Conservation (phyloP, 257 asterid species). For the Euphrasia confusa region DNA sequence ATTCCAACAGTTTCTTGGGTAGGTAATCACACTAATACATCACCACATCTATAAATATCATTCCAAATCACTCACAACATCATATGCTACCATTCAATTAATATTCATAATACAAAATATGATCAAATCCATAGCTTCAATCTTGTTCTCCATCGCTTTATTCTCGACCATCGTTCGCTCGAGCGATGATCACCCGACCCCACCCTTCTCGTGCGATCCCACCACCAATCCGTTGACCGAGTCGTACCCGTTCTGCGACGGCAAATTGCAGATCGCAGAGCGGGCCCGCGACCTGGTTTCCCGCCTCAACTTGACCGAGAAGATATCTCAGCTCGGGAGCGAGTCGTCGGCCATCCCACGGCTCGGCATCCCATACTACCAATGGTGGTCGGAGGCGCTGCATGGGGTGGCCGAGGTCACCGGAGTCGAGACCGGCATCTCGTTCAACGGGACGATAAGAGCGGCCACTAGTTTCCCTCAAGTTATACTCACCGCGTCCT, state of each 20-base stretch:
- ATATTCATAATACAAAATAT: conserved; percentile 6
- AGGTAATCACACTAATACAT: too few species aligned
- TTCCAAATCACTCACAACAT: neutral
- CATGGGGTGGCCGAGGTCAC: conserved; percentile 45
- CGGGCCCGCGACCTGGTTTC: conserved; percentile 39
- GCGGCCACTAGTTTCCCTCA: conserved; percentile 66
- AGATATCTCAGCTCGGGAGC: conserved; percentile 46
- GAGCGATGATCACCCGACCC: conserved; percentile 22
- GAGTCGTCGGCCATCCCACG: conserved; percentile 43
- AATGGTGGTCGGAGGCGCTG: conserved; percentile 68
- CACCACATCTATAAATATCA: too few species aligned
- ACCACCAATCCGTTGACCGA: conserved; percentile 27
- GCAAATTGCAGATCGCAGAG: conserved; percentile 21
- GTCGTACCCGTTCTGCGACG: conserved; percentile 37
- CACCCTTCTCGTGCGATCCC: conserved; percentile 45
- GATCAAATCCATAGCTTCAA: conserved; percentile 1
- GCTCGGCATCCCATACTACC: conserved; percentile 47
- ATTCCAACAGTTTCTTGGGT: too few species aligned
- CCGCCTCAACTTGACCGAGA: conserved; percentile 44
- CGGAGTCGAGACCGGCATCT: conserved; percentile 38
- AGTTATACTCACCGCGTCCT: conserved; percentile 75
- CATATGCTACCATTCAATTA: neutral
- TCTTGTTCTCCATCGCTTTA: neutral
- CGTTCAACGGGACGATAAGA: conserved; percentile 31
- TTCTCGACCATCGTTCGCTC: conserved; percentile 1